phyloP scores from a whole-genome alignment of 2,329 filamentous ascomycete species.

The Cucurbitaria berberidis region DNA sequence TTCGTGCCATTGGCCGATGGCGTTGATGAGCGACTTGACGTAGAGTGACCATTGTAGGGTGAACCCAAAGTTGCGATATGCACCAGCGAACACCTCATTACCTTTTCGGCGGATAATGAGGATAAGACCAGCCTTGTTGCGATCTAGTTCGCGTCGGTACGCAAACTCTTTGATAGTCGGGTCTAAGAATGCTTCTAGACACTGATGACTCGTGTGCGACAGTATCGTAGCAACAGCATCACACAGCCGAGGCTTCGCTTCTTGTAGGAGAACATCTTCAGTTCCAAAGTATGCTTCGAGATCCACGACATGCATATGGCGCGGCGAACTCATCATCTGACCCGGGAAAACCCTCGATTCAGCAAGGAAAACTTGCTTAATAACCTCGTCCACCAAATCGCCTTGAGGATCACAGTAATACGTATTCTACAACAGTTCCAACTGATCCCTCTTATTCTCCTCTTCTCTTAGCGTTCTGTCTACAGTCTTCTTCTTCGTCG shows the following conservation, averaged over 20 bases:
- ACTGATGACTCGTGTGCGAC: conserved; percentile 13
- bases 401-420: conserved; percentile 7
- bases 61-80: conserved; percentile 21
- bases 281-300: conserved; percentile 4
- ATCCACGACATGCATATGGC: conserved; percentile 17
- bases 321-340: not conserved
- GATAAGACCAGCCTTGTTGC: not conserved
- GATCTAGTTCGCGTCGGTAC: conserved; percentile 19
- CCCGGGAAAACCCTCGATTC: conserved; percentile 3
- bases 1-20: conserved; percentile 22
- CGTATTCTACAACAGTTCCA: conserved; percentile 7
- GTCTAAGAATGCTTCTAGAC: conserved; percentile 20
- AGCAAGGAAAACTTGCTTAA: not conserved
- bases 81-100: conserved; percentile 16
- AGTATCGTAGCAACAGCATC: conserved; percentile 23
- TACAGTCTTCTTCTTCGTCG: not conserved
- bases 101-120: conserved; percentile 21
- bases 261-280: not conserved
- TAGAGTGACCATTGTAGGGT: conserved; percentile 19
- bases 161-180: conserved; percentile 17
- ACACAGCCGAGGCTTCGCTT: conserved; percentile 18
- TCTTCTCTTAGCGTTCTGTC: conserved; percentile 1
- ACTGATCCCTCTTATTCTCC: not conserved
- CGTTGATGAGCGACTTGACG: conserved; percentile 8
- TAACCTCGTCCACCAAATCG: conserved; percentile 12